Base-by-base conservation (phyloP, 345 rosid species). In the Toxicodendron radicans region DNA sequence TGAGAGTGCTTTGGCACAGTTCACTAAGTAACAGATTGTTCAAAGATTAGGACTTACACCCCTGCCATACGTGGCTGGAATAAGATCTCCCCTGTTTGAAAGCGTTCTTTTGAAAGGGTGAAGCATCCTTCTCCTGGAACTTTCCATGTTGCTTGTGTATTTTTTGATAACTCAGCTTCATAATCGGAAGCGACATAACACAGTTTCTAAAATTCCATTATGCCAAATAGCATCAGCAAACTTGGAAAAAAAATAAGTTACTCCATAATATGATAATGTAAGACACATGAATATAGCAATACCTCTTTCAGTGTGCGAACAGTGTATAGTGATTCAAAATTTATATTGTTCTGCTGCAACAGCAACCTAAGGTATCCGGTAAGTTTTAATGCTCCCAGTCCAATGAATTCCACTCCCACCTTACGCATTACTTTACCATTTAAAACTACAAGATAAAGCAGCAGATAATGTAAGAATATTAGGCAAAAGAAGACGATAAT, bases 291-390 rank as follows among this genome's bases (percentile, higher is more conserved):
- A 35, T 54, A 64, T 24, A 53, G 18, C 17, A 21, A 43, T 83
- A 92, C 99, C 99, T 95, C 99, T 83, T 95, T 91, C 73, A 92
- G 75, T 65, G 97, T 85, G 66, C 91, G 93, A 76, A 94, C 86
- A 27, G 97, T 88, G 85, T 91, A 88, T 51, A 91, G 74, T 5
- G 98, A 94, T 73, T 83, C 91, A 83, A 89, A 86, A 68, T 81
- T 76, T 20, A 87, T 77, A 78, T 86, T 86, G 73, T 88, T 91
- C 83, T 86, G 92, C 79, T 85, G 95, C 94, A 94, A 77, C 82
- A 85, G 88, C 76, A 91, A 92, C 76, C 84, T 89, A 67, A 94
- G 95, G 78, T 85, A 94, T 52, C 94, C 93, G 13, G 99, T 92
- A 62, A 92, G 91, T 73, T 92, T 94, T 75, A 89, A 72, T 58